These are phyloP conservation scores for Nyssa sinensis DNA, from an alignment of 148 eudicot species.

Conservation along the genomic window DNA sequence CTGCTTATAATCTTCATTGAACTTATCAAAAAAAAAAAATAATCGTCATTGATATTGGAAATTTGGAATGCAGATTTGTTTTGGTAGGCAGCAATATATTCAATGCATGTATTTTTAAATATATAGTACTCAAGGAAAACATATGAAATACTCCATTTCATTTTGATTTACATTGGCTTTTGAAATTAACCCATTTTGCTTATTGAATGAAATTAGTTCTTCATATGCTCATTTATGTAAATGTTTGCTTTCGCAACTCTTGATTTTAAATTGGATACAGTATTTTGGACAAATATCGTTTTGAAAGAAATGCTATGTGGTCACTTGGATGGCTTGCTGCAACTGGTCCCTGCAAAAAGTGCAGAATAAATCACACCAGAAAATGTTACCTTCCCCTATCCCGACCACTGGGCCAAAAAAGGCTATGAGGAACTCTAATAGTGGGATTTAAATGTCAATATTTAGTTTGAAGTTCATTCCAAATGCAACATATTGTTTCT, in stretches of 20 bases:
- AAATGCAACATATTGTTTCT: not conserved
- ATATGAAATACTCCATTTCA: not conserved
- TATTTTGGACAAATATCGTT: not conserved
- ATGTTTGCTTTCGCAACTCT: not conserved
- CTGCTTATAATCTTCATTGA: not conserved
- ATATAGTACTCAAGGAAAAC: not conserved
- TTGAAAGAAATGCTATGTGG: not conserved
- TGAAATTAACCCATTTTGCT: not conserved
- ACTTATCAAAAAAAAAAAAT: no score
- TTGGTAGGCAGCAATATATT: not conserved
- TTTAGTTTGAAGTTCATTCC: not conserved
- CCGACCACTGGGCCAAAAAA: not conserved
- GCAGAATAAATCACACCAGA: not conserved
- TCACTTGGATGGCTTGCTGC: not conserved
- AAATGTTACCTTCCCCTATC: not conserved
- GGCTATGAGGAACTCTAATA: not conserved
- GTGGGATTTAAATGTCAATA: not conserved
- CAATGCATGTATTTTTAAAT: not conserved
- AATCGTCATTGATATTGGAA: no score
- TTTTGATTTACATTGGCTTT: not conserved
- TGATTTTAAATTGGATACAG: not conserved
- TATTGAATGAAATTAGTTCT: not conserved
- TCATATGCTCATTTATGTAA: not conserved
- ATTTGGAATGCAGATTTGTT: not conserved
- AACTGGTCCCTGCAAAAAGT: not conserved